phyloP scores from a whole-genome alignment of 768 basidiomycete genomes.

The Suillus subluteus region DNA sequence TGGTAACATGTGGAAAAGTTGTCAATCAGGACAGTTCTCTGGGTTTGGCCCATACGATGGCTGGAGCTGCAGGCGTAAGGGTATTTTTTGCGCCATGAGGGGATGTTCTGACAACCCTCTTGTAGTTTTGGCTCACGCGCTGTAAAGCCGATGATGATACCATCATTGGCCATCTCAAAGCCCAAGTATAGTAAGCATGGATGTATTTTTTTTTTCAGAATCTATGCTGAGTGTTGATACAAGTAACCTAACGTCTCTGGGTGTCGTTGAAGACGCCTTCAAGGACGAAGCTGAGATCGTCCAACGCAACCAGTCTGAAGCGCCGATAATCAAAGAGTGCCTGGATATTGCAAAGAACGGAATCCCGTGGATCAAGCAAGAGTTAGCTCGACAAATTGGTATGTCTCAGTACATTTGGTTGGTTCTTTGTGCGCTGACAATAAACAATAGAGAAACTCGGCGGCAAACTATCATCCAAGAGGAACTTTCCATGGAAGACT shows the following conservation, averaged over 20 bases:
- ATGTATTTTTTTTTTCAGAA: neutral
- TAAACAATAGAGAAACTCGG: neutral
- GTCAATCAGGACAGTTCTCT: constrained; percentile 14
- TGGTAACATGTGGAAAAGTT: constrained; percentile 14
- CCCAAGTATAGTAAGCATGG: constrained; percentile 17
- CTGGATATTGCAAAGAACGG: neutral
- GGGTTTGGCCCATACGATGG: constrained; percentile 1
- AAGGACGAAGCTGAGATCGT: neutral
- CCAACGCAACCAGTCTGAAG: neutral
- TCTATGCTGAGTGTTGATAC: neutral
- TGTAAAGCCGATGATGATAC: constrained; percentile 7
- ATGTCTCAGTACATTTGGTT: neutral
- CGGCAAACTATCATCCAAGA: neutral
- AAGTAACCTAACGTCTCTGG: neutral
- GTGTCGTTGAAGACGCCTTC: neutral
- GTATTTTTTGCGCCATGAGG: neutral
- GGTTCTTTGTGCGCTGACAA: neutral
- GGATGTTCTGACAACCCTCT: neutral
- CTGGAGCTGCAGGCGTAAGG: constrained; percentile 1
- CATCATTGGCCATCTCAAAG: constrained; percentile 15
- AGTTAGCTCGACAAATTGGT: neutral
- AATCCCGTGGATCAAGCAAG: neutral
- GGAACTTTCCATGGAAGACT: constrained; percentile 11
- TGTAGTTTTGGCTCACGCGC: constrained; percentile 9
- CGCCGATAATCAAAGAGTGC: neutral